phyloP scores from a whole-genome alignment of 2,329 filamentous ascomycete genomes.

The Lachnellula cervina region DNA sequence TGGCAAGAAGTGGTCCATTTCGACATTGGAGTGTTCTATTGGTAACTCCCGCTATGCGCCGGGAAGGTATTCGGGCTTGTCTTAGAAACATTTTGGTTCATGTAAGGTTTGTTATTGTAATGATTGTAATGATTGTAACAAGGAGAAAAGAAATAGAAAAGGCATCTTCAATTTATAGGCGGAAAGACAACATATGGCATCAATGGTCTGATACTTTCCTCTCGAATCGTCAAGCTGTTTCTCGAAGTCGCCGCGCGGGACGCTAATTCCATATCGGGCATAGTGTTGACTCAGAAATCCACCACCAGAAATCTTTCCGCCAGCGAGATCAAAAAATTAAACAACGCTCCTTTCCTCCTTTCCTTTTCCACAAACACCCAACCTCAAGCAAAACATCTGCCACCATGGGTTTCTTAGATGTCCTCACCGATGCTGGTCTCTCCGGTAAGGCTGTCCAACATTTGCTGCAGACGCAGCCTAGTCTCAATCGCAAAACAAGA shows the following conservation, averaged over 20 bases:
- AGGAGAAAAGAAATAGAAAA: background rate
- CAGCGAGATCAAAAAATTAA: constrained; percentile 6
- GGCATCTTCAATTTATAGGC: constrained; percentile 7
- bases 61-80: constrained; percentile 23
- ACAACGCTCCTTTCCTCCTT: constrained; percentile 7
- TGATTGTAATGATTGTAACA: background rate
- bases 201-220: background rate
- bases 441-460: constrained; percentile 40
- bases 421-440: constrained; percentile 61
- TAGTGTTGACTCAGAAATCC: background rate
- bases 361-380: constrained; percentile 3
- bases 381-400: constrained; percentile 6
- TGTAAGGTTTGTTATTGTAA: background rate
- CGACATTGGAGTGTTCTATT: constrained; percentile 10
- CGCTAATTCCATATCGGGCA: background rate
- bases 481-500: constrained; percentile 9
- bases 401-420: constrained; percentile 65
- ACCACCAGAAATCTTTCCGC: constrained; percentile 5
- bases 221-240: constrained; percentile 10
- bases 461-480: constrained; percentile 1
- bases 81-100: constrained; percentile 21
- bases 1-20: constrained; percentile 9
- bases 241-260: constrained; percentile 3
- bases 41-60: constrained; percentile 22
- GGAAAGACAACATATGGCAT: background rate